A percentile compares a stretch with the other conserved stretches of the same genome.
These are phyloP conservation scores for Quercus tomentella DNA, from an alignment of 331 rosid species.

Conservation along the genomic window DNA sequence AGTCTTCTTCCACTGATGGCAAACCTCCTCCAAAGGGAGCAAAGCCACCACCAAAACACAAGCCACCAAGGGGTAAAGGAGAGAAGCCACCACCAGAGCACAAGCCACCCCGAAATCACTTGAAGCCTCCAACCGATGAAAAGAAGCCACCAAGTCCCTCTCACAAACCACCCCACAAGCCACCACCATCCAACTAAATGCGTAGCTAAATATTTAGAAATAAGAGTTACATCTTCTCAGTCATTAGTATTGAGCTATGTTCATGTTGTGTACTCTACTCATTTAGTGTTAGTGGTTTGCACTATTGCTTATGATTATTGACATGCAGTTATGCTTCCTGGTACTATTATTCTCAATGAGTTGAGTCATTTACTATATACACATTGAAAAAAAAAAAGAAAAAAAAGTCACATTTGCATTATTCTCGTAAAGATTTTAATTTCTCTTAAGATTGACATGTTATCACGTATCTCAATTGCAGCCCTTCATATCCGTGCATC, in stretches of 20 bases:
- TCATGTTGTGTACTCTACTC: no score
- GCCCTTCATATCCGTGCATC: no score
- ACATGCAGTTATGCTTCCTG: not conserved
- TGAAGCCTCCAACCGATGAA: not conserved
- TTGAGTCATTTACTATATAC: not conserved
- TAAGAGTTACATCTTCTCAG: not conserved
- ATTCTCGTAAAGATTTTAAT: no score
- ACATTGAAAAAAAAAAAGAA: no score
- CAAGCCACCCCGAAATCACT: not conserved
- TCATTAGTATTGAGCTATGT: not conserved
- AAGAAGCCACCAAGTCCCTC: not conserved
- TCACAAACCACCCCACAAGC: slow-evolving; percentile 1
- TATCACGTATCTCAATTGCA: no score
- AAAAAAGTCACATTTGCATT: not conserved
- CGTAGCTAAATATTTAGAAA: not conserved
- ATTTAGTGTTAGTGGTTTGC: not conserved
- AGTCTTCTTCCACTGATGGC: no score
- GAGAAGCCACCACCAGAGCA: not conserved
- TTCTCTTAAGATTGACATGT: no score
- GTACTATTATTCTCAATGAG: not conserved
- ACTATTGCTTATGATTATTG: no score
- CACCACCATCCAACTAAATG: not conserved
- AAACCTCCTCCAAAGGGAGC: not conserved
- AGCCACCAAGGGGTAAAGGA: not conserved
- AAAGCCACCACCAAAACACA: not conserved